Evolutionary conservation across 1,139 yeast species (phyloP).

Genomic region (Saccharomycopsis hybrid): DNA sequence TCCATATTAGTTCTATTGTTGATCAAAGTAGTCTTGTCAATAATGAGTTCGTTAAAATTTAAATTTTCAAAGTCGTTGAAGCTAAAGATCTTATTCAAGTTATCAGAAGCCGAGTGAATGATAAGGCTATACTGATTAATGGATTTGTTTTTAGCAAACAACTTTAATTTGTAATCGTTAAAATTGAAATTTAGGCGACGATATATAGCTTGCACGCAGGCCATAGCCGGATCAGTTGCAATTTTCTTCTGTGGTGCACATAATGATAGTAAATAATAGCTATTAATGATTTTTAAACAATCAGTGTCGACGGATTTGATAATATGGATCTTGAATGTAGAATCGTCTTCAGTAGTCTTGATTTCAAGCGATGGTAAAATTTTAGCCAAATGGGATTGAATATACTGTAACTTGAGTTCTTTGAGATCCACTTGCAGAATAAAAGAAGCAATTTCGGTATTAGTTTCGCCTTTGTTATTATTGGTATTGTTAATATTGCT

Average conservation of each 20-base stretch:
- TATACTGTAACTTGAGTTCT: conserved; percentile 2
- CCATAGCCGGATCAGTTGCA: not conserved
- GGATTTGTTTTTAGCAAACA: not conserved
- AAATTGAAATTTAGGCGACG: conserved; percentile 4
- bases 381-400: not conserved
- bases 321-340: not conserved
- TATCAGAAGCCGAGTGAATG: conserved; percentile 1
- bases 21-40: conserved; percentile 6
- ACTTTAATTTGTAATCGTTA: conserved; percentile 7
- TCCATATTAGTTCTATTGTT: not conserved
- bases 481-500: too few species aligned
- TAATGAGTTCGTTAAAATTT: conserved; percentile 1
- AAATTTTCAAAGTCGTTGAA: not conserved
- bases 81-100: conserved; percentile 1
- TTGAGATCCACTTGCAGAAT: not conserved
- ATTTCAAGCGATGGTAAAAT: conserved; percentile 1
- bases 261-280: conserved; percentile 1
- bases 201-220: not conserved
- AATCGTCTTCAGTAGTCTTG: not conserved
- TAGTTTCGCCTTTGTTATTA: too few species aligned
- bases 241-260: not conserved
- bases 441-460: not conserved
- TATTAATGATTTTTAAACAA: not conserved
- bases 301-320: conserved; percentile 1
- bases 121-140: not conserved